Conservation (phyloP, 2,329 filamentous ascomycete genomes). For the Cladorrhinum sp. region DNA sequence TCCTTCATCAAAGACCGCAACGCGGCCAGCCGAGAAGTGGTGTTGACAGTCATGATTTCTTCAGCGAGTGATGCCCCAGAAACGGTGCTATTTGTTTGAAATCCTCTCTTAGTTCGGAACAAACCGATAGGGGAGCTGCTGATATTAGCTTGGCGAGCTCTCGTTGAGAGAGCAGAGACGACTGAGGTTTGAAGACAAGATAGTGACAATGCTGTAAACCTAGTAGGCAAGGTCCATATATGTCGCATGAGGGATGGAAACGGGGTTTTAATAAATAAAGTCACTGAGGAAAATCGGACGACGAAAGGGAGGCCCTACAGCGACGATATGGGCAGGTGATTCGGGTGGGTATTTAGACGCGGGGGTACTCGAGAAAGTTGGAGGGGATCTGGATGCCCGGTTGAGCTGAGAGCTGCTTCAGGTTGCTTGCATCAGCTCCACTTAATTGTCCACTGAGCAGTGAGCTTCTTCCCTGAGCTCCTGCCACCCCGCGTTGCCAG, state of each 20-base stretch:
- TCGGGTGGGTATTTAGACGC: background rate
- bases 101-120: conserved; percentile 14
- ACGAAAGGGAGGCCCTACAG: conserved; percentile 1
- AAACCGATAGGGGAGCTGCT: conserved; percentile 7
- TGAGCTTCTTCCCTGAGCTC: background rate
- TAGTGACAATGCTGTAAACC: conserved; percentile 18
- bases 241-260: conserved; percentile 27
- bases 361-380: background rate
- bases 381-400: background rate
- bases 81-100: conserved; percentile 6
- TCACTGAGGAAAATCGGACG: conserved; percentile 5
- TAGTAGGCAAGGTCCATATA: conserved; percentile 23
- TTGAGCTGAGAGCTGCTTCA: background rate
- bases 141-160: conserved; percentile 11
- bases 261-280: background rate
- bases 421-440: background rate
- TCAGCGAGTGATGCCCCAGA: conserved; percentile 17
- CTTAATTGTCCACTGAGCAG: background rate
- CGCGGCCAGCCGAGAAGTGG: conserved; percentile 68
- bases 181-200: conserved; percentile 17
- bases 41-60: conserved; percentile 75
- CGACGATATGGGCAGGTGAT: background rate
- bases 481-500: background rate
- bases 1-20: conserved; percentile 85
- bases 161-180: background rate